Percentiles rank a stretch among this genome's conserved stretches.
Conservation (phyloP, 331 rosid species). For the Saraca asoca region DNA sequence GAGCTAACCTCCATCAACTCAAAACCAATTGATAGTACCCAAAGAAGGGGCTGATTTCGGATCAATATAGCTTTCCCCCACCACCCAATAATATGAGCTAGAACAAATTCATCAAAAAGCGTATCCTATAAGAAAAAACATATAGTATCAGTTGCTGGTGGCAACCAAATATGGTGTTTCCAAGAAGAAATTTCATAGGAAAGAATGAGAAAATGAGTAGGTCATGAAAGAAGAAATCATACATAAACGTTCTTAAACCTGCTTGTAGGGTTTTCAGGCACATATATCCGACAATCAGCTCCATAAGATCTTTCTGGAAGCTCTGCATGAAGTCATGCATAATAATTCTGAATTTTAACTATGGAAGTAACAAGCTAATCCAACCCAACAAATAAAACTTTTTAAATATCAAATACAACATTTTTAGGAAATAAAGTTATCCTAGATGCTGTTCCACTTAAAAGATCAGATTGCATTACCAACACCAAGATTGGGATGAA, state of each 20-base stretch:
- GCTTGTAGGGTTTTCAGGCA: slow-evolving; percentile 83
- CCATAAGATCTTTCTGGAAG: slow-evolving; percentile 99
- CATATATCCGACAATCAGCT: slow-evolving; percentile 90
- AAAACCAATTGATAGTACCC: slow-evolving; percentile 93
- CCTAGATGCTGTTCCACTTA: slow-evolving; percentile 15
- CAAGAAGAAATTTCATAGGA: slow-evolving; percentile 16
- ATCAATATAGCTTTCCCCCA: slow-evolving; percentile 99
- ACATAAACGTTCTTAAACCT: slow-evolving; percentile 99
- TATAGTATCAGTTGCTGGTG: slow-evolving; percentile 28
- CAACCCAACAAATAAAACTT: slow-evolving; percentile 8
- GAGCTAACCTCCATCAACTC: slow-evolving; percentile 88
- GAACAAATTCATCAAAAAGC: slow-evolving; percentile 94
- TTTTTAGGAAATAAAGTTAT: slow-evolving; percentile 17
- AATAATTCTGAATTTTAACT: slow-evolving; percentile 27
- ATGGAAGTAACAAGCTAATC: slow-evolving; percentile 9
- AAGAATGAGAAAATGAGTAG: slow-evolving; percentile 25
- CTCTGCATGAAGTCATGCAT: slow-evolving; percentile 57
- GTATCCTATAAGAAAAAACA: slow-evolving; percentile 60
- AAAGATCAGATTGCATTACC: slow-evolving; percentile 57
- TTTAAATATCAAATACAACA: slow-evolving; percentile 9
- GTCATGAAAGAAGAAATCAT: slow-evolving; percentile 72
- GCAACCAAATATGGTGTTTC: slow-evolving; percentile 17
- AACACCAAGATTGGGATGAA: slow-evolving; percentile 94
- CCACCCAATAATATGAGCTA: slow-evolving; percentile 98
- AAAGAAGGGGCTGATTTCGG: slow-evolving; percentile 96